Base-by-base conservation (phyloP, 2,329 filamentous ascomycete species). In the Botryotinia calthae region DNA sequence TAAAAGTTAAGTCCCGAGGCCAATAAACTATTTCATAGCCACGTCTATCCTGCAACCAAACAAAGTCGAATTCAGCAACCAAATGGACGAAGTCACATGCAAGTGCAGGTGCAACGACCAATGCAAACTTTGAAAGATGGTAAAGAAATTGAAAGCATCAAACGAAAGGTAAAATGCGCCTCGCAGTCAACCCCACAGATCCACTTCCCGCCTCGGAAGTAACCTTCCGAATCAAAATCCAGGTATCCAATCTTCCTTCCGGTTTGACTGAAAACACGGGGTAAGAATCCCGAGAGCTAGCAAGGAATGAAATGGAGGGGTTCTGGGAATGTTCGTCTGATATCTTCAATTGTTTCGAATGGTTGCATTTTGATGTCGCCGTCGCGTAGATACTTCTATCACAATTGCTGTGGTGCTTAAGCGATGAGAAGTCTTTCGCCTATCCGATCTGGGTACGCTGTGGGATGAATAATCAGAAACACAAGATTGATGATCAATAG, bases 121-220 rank as follows among this genome's bases (percentile, higher is more conserved):
- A 34, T 59, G 2, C 20, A 2, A 37, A 59, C 31, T 28, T 54
- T 8, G 25, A 54, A 16, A 18, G 14, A 18, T 16, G 51, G 5
- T 28, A 8, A 34, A 37, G 3, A 48, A 37, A 34, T 22, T 1
- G 14, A 40, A 28, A 7, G 51, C 20, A 54, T 25, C 28, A 48
- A 65, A 31, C 10, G 42, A 14, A 48, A 65, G 8, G 44, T 12
- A 51, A 40, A 71, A 46, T 66, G 40, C 2, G 61, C 61, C 70
- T 71, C 37, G 62, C 48, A 65, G 48, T 71, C 61, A 71, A 71
- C 70, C 70, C 62, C 48, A 66, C 28, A 66, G 28, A 48, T 20
- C 61, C 28, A 46, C 28, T 14, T 34, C 40, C 22, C 48, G 61
- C 22, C 28, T 58, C 25, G 42, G 28, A n/a, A 37, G 5, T 34